Evolutionary conservation across 83 land plant species (phyloP).

Genomic region (Picea engelmannii): DNA sequence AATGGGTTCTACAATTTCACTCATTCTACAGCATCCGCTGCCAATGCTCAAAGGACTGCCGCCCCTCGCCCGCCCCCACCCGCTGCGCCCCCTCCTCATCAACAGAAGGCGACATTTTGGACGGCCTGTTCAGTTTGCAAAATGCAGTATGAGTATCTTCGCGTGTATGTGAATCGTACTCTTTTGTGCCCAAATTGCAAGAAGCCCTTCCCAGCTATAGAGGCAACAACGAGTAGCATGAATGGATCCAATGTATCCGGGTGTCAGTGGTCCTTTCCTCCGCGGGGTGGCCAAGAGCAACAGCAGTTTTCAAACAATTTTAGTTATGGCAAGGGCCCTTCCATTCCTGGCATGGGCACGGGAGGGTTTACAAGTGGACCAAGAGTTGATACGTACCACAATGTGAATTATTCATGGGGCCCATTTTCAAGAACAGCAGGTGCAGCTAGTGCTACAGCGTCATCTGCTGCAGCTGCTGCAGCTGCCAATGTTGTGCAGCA

Average conservation of each 20-base stretch:
- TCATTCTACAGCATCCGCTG: neutral
- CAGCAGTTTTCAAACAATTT: conserved; percentile 1
- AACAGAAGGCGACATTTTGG: conserved; percentile 59
- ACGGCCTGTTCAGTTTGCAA: conserved; percentile 70
- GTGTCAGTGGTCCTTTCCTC: conserved; percentile 22
- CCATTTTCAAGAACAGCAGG: conserved; percentile 47
- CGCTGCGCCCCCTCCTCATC: conserved; percentile 1
- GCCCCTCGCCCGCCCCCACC: neutral
- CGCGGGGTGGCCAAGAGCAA: conserved; percentile 2
- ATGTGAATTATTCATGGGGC: conserved; percentile 38
- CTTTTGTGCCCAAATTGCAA: conserved; percentile 70
- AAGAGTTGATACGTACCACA: conserved; percentile 24
- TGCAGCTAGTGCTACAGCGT: conserved; percentile 26
- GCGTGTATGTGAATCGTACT: conserved; percentile 54
- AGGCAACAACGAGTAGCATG: conserved; percentile 30
- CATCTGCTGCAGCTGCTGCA: conserved; percentile 34
- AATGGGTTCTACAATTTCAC: conserved; percentile 11
- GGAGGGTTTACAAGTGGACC: neutral
- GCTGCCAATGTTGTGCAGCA: conserved; percentile 34
- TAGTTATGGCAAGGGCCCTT: neutral
- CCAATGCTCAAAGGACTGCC: conserved; percentile 14
- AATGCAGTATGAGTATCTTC: conserved; percentile 72
- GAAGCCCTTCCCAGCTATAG: conserved; percentile 54
- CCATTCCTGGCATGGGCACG: neutral
- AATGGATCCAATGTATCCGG: conserved; percentile 35